Conservation (phyloP, 768 basidiomycete genomes). For the Phylloporus arenicola region DNA sequence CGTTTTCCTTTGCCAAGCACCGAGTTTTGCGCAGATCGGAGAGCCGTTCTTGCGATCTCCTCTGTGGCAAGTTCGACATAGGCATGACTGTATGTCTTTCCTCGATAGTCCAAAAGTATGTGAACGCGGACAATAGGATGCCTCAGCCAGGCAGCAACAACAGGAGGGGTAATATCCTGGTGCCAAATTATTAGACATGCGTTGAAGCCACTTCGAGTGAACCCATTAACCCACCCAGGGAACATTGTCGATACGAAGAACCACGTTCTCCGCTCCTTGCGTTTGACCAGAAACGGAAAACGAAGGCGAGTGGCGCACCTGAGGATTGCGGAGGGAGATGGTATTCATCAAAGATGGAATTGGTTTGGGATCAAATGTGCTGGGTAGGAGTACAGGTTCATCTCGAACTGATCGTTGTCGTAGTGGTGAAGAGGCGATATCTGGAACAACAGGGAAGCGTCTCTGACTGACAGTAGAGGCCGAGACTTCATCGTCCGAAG, state of each 20-base stretch:
- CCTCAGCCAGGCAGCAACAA: conserved; percentile 62
- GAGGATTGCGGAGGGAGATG: conserved; percentile 28
- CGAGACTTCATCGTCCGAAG: conserved; percentile 23
- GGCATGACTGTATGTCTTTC: conserved; percentile 82
- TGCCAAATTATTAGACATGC: conserved; percentile 6
- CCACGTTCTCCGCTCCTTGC: conserved; percentile 40
- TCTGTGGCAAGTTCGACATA: conserved; percentile 69
- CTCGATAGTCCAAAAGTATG: conserved; percentile 73
- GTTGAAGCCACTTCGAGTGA: not conserved
- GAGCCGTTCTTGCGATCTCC: conserved; percentile 57
- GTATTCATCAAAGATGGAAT: conserved; percentile 32
- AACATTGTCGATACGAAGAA: conserved; percentile 82
- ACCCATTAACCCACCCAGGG: conserved; percentile 73
- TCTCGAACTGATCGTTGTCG: conserved; percentile 22
- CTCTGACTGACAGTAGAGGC: conserved; percentile 12
- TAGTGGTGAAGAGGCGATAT: conserved; percentile 18
- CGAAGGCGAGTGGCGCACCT: conserved; percentile 10
- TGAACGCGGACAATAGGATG: conserved; percentile 63
- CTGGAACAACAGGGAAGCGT: conserved; percentile 6
- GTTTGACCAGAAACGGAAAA: conserved; percentile 9
- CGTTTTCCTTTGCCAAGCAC: conserved; percentile 75
- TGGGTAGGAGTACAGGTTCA: conserved; percentile 26
- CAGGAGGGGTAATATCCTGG: conserved; percentile 80
- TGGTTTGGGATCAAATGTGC: conserved; percentile 19
- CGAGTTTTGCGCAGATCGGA: conserved; percentile 46